Base-by-base conservation (phyloP, 805 yeast genomes). In the Wickerhamiella slavikovae region DNA sequence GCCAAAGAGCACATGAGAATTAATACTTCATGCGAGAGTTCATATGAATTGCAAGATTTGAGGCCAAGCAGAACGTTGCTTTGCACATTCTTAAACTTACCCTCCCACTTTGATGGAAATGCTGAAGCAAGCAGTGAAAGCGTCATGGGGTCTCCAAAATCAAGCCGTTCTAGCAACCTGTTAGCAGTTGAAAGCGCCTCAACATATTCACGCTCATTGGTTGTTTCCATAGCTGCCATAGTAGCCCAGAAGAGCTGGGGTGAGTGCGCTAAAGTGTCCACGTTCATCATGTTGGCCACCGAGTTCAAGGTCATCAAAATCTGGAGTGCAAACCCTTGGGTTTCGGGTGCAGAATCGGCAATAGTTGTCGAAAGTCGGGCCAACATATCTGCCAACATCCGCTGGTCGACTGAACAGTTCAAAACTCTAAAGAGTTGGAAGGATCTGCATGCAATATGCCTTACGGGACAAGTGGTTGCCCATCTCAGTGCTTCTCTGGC, bases 401-500 rank as follows among this genome's bases (percentile, higher is more conserved):
- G 60, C 44, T 74, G 83, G 45, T 89, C 95, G 36, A 85, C 55
- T 40, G 72, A 70, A 6, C 78, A 66, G n/a, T 82, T 54, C 33
- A 89, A 51, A 3, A 91, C 76, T 25, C 99, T 60, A 54, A 83
- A 89, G 0, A 83, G 63, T 47, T 89, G 98, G 52, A 91, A 85
- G 0, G 96, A 83, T 16, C 98, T 64, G 40, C 98, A 89, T 0
- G 99, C 98, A 40, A 89, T 67, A 47, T 91, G 99, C 44, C 95
- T 64, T 2, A 85, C 96, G 2, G 95, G 91, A 55, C 96, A 89
- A 1, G 93, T 73, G 0, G 98, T 89, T 0, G 98, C 95, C 98
- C 98, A 89, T 17, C 64, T 61, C 21, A 91, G 57, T 0, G 96
- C 74, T 3, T 66, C 68, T 20, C 72, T 57, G 29, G 92, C 73